Evolutionary conservation across 495 filamentous ascomycete genomes (phyloP).

Genomic region (Mycothermus thermophilus): DNA sequence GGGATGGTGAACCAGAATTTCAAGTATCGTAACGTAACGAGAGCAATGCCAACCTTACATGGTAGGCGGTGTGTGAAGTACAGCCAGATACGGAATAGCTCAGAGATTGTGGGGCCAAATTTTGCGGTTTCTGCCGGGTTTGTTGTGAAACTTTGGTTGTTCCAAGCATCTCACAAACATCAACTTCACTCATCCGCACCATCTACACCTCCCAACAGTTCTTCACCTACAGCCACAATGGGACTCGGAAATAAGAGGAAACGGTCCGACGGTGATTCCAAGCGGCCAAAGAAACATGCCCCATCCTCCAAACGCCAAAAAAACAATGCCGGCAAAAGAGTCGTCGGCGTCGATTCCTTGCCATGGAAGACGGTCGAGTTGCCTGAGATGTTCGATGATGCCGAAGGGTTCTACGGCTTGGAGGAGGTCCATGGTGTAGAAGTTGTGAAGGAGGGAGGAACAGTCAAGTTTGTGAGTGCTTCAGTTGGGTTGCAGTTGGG

Average conservation of each 20-base stretch:
- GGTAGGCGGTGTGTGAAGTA: too few species aligned
- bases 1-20: too few species aligned
- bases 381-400: constrained; percentile 78
- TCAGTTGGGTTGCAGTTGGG: background rate
- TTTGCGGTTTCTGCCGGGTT: constrained; percentile 6
- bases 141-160: constrained; percentile 4
- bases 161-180: background rate
- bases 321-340: constrained; percentile 18
- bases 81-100: too few species aligned
- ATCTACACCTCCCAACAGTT: constrained; percentile 1
- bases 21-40: background rate
- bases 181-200: background rate
- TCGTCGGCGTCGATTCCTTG: constrained; percentile 47
- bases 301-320: constrained; percentile 37
- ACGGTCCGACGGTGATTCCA: constrained; percentile 20
- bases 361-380: constrained; percentile 71
- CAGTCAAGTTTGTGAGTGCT: constrained; percentile 39
- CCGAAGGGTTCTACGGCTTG: constrained; percentile 85
- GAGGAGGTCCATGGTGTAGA: constrained; percentile 90
- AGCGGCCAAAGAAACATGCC: constrained; percentile 16
- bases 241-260: constrained; percentile 32
- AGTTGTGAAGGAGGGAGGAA: constrained; percentile 44
- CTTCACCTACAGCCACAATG: constrained; percentile 21
- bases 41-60: background rate
- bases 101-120: constrained; percentile 13